Evolutionary conservation across 805 yeast species (phyloP), one percentile per base, ranked within the genome.

Genomic region (Lipomyces starkeyi): DNA sequence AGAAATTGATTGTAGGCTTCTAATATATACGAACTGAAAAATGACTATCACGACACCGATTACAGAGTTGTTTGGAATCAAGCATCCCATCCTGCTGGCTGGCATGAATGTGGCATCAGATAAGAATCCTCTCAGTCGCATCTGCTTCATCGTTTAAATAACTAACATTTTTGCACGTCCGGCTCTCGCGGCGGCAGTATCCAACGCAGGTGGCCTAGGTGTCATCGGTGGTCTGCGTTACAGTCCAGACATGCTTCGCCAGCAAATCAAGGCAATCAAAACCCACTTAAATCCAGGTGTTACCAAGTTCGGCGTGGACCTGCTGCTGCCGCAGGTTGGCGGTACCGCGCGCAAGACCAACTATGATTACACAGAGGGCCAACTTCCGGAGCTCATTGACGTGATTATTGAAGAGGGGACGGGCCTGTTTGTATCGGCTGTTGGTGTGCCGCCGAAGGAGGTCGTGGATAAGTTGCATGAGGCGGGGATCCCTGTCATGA

Each of bases 151-250:
- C 5, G 35, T 11, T 22, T 22, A 17, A 53, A 5, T n/a, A 8
- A 9, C 58, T 17, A 34, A 56, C 32, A 52, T 25, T 34, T 35
- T 17, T 52, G 64, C 73, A 61, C 73, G 76, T 20, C 75, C 76
- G 49, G 66, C 54, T 34, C 65, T 74, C 29, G 75, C 75, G 5
- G 76, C 76, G 4, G 76, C 76, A 4, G 76, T 74, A 7, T 71
- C 76, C 43, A 74, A 74, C 53, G 76, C 76, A 3, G 76, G 76
- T n/a, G 76, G 76, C 20, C 63, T 74, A 7, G 76, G 76, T 29
- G 76, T 74, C 43, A 71, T 74, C n/a, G 76, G 76, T 14, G 76
- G 74, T n/a, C 53, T 62, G 14, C 73, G 74, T 29, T 72, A 72
- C 59, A 59, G 64, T 13, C 74, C 74, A 35, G 74, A 72, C 17